phyloP scores from a whole-genome alignment of 768 basidiomycete genomes.

The Suillus americanus region DNA sequence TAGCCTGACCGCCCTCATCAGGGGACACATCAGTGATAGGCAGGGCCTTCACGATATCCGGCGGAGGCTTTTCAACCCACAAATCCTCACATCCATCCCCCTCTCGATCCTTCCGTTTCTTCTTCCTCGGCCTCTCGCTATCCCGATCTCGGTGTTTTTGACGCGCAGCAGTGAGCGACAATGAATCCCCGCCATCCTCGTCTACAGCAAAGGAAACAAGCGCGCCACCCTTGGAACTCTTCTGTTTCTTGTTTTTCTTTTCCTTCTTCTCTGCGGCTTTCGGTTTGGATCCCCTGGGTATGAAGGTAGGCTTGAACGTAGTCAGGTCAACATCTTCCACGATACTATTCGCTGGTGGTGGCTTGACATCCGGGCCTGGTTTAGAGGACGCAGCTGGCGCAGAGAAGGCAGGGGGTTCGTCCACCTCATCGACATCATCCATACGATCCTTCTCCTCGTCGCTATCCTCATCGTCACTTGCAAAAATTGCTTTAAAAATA shows the following conservation, averaged over 20 bases:
- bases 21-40: constrained; percentile 10
- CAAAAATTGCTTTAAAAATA: constrained; percentile 98
- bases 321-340: constrained; percentile 47
- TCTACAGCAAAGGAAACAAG: constrained; percentile 81
- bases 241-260: constrained; percentile 48
- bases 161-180: constrained; percentile 25
- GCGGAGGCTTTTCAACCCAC: constrained; percentile 69
- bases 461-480: constrained; percentile 88
- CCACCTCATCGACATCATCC: constrained; percentile 12
- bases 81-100: constrained; percentile 52
- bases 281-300: constrained; percentile 45
- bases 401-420: constrained; percentile 5
- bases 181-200: constrained; percentile 50
- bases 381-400: constrained; percentile 16
- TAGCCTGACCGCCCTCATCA: constrained; percentile 12
- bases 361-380: background rate
- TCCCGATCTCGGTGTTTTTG: constrained; percentile 36
- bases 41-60: constrained; percentile 46
- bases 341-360: background rate
- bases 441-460: constrained; percentile 55
- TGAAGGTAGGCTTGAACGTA: constrained; percentile 90
- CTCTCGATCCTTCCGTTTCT: constrained; percentile 41
- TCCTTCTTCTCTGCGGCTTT: constrained; percentile 50
- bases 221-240: constrained; percentile 35
- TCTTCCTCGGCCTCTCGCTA: constrained; percentile 38